phyloP scores from a whole-genome alignment of 768 basidiomycete genomes.

The Clathrus columnatus region DNA sequence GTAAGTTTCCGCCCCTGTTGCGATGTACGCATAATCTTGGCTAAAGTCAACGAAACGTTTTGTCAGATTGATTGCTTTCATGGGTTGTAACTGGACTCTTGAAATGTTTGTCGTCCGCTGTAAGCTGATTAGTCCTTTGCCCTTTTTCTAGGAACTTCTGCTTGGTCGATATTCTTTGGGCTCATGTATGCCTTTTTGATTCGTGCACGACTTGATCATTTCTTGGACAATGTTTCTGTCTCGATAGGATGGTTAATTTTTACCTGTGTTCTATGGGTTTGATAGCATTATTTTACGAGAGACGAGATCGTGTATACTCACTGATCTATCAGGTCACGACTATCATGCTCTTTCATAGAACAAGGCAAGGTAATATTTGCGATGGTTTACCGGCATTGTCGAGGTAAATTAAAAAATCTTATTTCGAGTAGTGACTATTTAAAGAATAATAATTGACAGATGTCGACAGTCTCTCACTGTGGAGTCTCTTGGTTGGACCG shows the following conservation, averaged over 20 bases:
- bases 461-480: constrained; percentile 69
- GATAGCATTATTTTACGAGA: constrained; percentile 16
- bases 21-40: not conserved
- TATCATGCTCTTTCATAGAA: constrained; percentile 57
- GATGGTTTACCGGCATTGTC: constrained; percentile 43
- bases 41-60: not conserved
- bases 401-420: constrained; percentile 36
- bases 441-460: constrained; percentile 23
- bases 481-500: constrained; percentile 69
- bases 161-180: constrained; percentile 70
- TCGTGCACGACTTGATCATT: constrained; percentile 51
- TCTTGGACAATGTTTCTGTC: constrained; percentile 70
- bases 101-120: constrained; percentile 6
- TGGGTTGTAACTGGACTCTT: not conserved
- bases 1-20: constrained; percentile 28
- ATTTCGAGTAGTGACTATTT: not conserved
- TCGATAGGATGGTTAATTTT: constrained; percentile 66
- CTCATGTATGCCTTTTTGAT: constrained; percentile 66
- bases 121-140: constrained; percentile 38
- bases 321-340: constrained; percentile 44
- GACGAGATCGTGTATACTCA: not conserved
- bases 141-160: constrained; percentile 48
- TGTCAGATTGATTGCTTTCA: constrained; percentile 1
- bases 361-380: constrained; percentile 54
- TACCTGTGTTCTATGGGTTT: constrained; percentile 61